Evolutionary conservation across 1,284 basidiomycete genomes (phyloP), one percentile per base, ranked within the genome.

Genomic region (Leccinum pachyderme): DNA sequence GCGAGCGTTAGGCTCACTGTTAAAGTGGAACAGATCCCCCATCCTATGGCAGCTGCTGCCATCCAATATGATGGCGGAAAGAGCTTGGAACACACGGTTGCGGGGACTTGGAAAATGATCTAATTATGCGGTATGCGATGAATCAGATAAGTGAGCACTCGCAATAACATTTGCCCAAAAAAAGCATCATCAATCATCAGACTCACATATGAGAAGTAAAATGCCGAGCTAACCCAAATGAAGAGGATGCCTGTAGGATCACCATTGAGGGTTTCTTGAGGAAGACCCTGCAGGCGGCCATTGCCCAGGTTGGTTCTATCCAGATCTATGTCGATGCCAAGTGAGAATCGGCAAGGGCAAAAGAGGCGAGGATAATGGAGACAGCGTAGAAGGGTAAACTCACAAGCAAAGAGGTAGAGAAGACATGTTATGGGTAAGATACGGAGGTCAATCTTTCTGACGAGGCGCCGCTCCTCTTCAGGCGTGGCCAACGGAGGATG

Each of bases 231-330:
- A 49, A 87, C 72, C 89, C 88, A 90, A 63, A 87, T 81, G 63
- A 81, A 91, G 18, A 81, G 72, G 18, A 75, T 60, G 2, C 88
- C 89, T 0, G 80, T 83, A 1, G 79, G 78, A 63, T 91, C 88
- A 4, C 87, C 86, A 22, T 76, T 73, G 3, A 91, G 78, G 7
- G 78, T 71, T 62, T 89, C 87, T 41, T 81, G 68, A 5, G 84
- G 79, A 1, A 90, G 74, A 3, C 84, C 84, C 70, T 87, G 87
- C 27, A 91, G 71, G 50, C 87, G 79, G n/a, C 88, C 89, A 66
- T 90, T 90, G 7, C 88, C 87, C 46, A 91, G 65, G 59, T 90
- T 90, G 7, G 82, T 82, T 53, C 88, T 78, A 63, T 90, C 88
- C 53, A 90, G 72, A 63, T 81, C 87, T 89, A 59, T 22, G 47